Conservation (phyloP, 2,329 filamentous ascomycete genomes). For the Hymenoscyphus fraxineus region DNA sequence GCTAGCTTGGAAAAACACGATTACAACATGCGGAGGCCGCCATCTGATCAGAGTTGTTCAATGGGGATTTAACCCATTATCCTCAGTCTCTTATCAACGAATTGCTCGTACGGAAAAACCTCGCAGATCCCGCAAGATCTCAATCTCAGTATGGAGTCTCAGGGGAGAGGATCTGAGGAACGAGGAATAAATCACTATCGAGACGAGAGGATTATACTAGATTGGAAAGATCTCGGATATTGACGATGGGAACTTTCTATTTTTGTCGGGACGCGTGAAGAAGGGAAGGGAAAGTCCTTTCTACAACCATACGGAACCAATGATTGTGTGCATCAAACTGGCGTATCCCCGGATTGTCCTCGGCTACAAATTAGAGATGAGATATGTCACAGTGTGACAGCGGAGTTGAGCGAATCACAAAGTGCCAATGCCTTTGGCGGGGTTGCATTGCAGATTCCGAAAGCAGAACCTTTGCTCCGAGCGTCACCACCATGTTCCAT, state of each 20-base stretch:
- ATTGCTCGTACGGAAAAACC: not conserved
- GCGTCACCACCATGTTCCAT: not conserved
- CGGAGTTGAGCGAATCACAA: not conserved
- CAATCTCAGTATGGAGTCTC: not conserved
- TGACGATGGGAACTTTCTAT: too few relatives aligned
- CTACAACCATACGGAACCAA: too few relatives aligned
- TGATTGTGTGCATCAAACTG: too few relatives aligned
- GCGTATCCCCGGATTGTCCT: conserved; percentile 1
- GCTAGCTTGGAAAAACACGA: not conserved
- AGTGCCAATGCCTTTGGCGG: not conserved
- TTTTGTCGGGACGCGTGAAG: too few relatives aligned
- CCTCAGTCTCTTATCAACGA: not conserved
- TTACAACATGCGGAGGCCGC: not conserved
- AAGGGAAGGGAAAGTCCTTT: too few relatives aligned
- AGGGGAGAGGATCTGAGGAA: too few relatives aligned
- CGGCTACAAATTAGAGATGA: not conserved
- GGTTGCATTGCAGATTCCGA: not conserved
- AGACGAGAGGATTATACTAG: too few relatives aligned
- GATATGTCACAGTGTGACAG: not conserved
- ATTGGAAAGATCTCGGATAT: too few relatives aligned
- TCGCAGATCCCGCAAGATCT: not conserved
- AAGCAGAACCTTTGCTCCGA: not conserved
- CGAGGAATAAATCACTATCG: too few relatives aligned
- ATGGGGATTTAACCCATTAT: not conserved
- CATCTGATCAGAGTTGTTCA: not conserved